Base-by-base conservation (phyloP, 306 rosid species). In the Prosopis cineraria region DNA sequence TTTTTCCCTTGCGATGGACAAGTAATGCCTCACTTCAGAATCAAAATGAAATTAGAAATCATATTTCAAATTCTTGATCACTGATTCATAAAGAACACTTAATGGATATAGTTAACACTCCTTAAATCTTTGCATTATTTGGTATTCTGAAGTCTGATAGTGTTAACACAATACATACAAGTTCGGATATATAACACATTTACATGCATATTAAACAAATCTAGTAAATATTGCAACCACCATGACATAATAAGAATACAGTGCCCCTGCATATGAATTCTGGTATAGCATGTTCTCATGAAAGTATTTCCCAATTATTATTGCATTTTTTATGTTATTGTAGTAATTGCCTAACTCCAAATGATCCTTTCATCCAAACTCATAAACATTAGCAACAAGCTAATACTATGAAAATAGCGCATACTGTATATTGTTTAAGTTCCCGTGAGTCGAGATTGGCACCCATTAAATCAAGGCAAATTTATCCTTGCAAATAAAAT, bases 391-490 rank as follows among this genome's bases (percentile, higher is more conserved):
- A n/a, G n/a, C n/a, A 80, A 50, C 66, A 31, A 33, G 45, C 40
- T 53, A 27, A 59, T 19, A 52, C 31, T 56, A 34, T 12, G 29
- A 52, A 9, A 27, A 73, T 67, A 53, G 43, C 60, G 71, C 39
- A 60, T 27, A 27, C n/a, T 22, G 43, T 3, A 13, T 67, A 22
- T 56, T 40, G 65, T 56, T 45, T 39, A 43, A 45, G 56, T 24
- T 58, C 19, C 19, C 69, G 9, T 40, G 25, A 55, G 64, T 37
- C 11, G 33, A 53, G 56, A 78, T 72, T 53, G 40, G 48, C 53
- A 66, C 12, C 50, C 41, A 71, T 25, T 41, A 74, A 29, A 27
- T 67, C 75, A 76, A 62, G 65, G 71, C 59, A 79, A 80, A 62
- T 34, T 34, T 68, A 72, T 67, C 53, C 34, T 40, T 72, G 34